Evolutionary conservation across 257 asterid species (phyloP).

Genomic region (Solanum infundibuliforme): DNA sequence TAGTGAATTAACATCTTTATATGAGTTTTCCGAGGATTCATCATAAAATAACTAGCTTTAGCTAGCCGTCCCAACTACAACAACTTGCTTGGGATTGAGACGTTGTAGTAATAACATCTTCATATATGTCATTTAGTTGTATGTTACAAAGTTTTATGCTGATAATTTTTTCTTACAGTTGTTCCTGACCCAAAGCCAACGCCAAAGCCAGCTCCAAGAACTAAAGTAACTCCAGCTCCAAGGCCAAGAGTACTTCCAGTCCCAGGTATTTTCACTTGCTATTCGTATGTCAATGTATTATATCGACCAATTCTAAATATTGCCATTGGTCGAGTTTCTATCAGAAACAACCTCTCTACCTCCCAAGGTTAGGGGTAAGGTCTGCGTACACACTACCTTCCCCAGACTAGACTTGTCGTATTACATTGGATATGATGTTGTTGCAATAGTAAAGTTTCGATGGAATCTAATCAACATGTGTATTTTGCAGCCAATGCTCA

Average conservation of each 20-base stretch:
- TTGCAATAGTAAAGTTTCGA: not conserved
- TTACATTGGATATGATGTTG: not conserved
- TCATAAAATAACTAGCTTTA: not conserved
- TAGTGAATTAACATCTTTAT: not conserved
- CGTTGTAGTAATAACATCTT: not conserved
- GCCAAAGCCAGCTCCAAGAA: slow-evolving; percentile 27
- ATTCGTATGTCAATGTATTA: not conserved
- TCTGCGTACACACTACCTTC: not conserved
- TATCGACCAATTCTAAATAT: not conserved
- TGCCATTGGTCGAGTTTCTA: not conserved
- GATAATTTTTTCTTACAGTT: slow-evolving; percentile 17
- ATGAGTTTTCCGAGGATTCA: not conserved
- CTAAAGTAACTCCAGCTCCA: slow-evolving; percentile 25
- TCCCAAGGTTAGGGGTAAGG: not conserved
- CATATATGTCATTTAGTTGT: not conserved
- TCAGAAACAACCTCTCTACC: not conserved
- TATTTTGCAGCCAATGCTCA: slow-evolving; percentile 36
- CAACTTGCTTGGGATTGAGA: not conserved
- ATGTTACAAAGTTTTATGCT: slow-evolving; percentile 6
- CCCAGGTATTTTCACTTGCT: slow-evolving; percentile 40
- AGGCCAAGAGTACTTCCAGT: slow-evolving; percentile 32
- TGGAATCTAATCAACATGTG: not conserved
- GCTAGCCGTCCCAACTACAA: not conserved
- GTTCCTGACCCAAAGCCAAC: slow-evolving; percentile 1
- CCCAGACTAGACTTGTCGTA: not conserved